These are phyloP conservation scores for Kuraishia capsulata DNA, from an alignment of 805 yeast genomes.

Conservation along the genomic window DNA sequence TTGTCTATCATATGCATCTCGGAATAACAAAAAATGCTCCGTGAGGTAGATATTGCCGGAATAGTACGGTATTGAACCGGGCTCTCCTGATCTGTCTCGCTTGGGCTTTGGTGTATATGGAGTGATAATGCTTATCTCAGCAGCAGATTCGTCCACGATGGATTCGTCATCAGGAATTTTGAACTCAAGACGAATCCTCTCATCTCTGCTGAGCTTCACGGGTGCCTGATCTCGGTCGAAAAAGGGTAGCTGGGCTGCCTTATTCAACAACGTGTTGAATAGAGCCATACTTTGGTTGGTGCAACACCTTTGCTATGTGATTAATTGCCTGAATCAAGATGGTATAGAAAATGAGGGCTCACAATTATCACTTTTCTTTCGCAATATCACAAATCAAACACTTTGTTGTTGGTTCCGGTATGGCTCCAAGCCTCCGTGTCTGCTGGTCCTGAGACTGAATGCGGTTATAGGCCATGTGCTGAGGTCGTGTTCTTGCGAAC, in stretches of 20 bases:
- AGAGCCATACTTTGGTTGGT: conserved; percentile 40
- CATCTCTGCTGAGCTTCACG: conserved; percentile 52
- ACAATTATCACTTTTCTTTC: no score
- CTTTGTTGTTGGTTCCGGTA: no score
- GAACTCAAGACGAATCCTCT: conserved; percentile 58
- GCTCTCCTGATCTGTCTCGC: not conserved
- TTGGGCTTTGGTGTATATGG: conserved; percentile 5
- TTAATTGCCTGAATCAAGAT: no score
- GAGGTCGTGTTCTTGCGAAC: no score
- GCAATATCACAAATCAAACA: no score
- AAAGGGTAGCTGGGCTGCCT: conserved; percentile 37
- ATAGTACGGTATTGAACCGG: conserved; percentile 15
- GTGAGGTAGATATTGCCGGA: conserved; percentile 68
- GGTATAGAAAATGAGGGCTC: no score
- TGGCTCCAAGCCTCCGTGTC: no score
- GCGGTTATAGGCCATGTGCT: no score
- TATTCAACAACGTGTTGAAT: conserved; percentile 36
- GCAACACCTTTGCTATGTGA: no score
- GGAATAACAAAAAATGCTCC: conserved; percentile 66
- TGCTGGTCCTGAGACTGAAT: no score
- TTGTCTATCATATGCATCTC: conserved; percentile 58
- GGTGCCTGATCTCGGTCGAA: conserved; percentile 28
- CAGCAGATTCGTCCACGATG: conserved; percentile 56
- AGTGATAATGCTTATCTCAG: conserved; percentile 39
- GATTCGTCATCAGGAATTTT: conserved; percentile 64